phyloP scores from a whole-genome alignment of 2,329 filamentous ascomycete genomes.

The Fusarium sp. region DNA sequence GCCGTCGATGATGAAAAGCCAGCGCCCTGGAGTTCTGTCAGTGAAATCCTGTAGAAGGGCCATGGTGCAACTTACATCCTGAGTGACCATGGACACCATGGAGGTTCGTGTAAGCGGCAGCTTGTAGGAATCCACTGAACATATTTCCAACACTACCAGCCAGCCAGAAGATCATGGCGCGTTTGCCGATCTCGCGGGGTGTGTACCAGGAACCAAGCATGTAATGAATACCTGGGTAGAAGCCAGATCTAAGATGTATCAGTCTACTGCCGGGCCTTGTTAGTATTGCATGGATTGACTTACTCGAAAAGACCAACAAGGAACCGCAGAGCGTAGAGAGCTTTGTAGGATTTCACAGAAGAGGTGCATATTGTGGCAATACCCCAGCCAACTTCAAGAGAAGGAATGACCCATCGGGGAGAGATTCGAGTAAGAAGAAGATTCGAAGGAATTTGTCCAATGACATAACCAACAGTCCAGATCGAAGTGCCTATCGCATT shows the following conservation, averaged over 20 bases:
- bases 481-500: constrained; percentile 20
- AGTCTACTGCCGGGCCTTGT: too few relatives aligned
- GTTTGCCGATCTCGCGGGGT: constrained; percentile 40
- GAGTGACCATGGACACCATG: constrained; percentile 28
- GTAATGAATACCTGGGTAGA: constrained; percentile 57
- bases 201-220: constrained; percentile 45
- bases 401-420: constrained; percentile 19
- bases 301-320: constrained; percentile 38
- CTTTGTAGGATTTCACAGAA: constrained; percentile 17
- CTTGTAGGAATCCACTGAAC: constrained; percentile 39
- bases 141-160: constrained; percentile 30
- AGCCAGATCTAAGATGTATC: constrained; percentile 50
- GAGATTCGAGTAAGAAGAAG: constrained; percentile 38
- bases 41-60: accelerated
- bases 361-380: constrained; percentile 23
- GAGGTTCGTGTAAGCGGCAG: constrained; percentile 30
- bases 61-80: constrained; percentile 4
- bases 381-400: constrained; percentile 29
- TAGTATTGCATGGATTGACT: too few relatives aligned
- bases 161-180: constrained; percentile 38
- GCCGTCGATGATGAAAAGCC: constrained; percentile 54
- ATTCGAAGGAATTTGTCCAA: constrained; percentile 45
- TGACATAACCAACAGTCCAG: constrained; percentile 44
- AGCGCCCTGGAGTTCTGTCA: constrained; percentile 31
- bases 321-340: constrained; percentile 35